A percentile compares a stretch with the other conserved stretches of the same genome.
Evolutionary conservation across 176 grass and related monocot genomes (phyloP).

Genomic region (Stipa capillata): DNA sequence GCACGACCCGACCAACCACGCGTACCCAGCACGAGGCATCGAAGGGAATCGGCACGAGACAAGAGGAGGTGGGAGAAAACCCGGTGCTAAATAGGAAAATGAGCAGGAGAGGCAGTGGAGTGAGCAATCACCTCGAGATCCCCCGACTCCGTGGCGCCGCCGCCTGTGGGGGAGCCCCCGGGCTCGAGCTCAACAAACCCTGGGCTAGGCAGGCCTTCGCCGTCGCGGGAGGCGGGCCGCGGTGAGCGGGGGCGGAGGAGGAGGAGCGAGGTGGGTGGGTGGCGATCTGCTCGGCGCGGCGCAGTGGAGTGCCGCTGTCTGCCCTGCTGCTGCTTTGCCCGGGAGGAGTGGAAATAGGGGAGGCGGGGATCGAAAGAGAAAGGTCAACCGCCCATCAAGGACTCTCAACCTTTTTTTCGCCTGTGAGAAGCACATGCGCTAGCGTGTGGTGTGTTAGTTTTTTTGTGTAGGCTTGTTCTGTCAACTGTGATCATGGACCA

Average conservation of each 20-base stretch:
- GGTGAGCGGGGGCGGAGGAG: not conserved
- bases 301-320: too few species aligned
- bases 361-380: not conserved
- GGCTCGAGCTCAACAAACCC: too few species aligned
- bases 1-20: not conserved
- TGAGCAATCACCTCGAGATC: not conserved
- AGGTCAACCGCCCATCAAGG: not conserved
- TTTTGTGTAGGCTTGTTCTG: too few species aligned
- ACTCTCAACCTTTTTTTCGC: too few species aligned
- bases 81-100: not conserved
- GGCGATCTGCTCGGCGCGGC: not conserved
- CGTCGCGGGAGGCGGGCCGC: not conserved
- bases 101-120: not conserved
- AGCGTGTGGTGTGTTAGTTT: not conserved
- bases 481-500: not conserved
- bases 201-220: not conserved
- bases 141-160: not conserved
- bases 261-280: not conserved
- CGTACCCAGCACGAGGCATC: too few species aligned
- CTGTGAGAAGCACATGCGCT: not conserved
- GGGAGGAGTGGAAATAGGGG: not conserved
- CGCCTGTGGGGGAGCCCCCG: not conserved
- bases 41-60: not conserved
- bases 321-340: not conserved
- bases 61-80: not conserved